Evolutionary conservation across 768 basidiomycete genomes (phyloP).

Genomic region (Saitozyma podzolica): DNA sequence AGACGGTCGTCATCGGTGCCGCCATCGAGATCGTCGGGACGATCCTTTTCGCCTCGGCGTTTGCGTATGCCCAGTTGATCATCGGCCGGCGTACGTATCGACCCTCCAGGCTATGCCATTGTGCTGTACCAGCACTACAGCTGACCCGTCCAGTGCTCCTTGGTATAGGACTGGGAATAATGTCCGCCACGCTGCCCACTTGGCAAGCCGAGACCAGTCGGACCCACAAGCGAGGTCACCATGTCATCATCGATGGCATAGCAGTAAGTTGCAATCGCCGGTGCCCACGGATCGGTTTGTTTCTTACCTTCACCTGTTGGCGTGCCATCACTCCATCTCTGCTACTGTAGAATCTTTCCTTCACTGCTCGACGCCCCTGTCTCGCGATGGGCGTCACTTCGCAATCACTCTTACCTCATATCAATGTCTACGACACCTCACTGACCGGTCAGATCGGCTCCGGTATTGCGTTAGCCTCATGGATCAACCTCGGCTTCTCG

Average conservation of each 20-base stretch:
- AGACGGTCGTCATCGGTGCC: constrained; percentile 19
- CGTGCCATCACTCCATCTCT: no score
- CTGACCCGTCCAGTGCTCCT: constrained; percentile 15
- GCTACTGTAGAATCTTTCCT: no score
- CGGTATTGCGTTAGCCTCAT: constrained; percentile 22
- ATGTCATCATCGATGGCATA: constrained; percentile 30
- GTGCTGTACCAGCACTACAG: background rate
- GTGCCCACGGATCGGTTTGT: no score
- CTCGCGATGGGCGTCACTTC: no score
- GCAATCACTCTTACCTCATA: no score
- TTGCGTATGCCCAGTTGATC: constrained; percentile 9
- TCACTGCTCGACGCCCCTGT: no score
- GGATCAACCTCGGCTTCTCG: constrained; percentile 27
- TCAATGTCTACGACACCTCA: no score
- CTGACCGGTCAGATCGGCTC: constrained; percentile 13
- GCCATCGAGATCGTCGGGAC: constrained; percentile 15
- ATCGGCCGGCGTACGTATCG: background rate
- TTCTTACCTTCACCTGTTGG: no score
- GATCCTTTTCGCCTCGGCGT: constrained; percentile 15
- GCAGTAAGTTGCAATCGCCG: no score
- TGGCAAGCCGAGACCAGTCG: constrained; percentile 31
- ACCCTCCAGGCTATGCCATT: background rate
- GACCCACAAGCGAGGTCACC: constrained; percentile 25
- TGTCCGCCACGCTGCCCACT: constrained; percentile 24
- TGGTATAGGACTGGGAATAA: constrained; percentile 27